phyloP scores from a whole-genome alignment of 305 asterid species.

The Fraxinus xanthoxyloides region DNA sequence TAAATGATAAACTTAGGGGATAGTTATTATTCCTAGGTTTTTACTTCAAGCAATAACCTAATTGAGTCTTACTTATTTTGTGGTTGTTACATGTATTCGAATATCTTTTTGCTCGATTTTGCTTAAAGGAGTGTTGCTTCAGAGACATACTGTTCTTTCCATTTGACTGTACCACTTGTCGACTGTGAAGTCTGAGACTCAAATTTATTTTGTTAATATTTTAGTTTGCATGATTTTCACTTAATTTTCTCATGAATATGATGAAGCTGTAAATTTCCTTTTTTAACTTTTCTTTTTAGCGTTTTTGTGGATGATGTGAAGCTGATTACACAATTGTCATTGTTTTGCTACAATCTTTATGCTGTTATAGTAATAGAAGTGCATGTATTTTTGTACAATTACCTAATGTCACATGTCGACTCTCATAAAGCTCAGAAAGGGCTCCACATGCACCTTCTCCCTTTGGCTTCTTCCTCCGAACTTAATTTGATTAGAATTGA shows the following conservation, averaged over 20 bases:
- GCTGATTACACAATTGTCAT: neutral
- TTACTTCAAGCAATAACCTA: neutral
- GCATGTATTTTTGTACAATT: neutral
- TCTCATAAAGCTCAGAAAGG: neutral
- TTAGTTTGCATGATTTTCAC: neutral
- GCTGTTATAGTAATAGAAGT: neutral
- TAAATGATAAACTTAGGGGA: neutral
- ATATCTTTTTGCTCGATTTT: neutral
- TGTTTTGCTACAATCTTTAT: neutral
- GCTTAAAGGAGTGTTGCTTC: neutral
- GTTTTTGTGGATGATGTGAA: neutral
- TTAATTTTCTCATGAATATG: neutral
- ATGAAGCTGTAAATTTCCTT: neutral
- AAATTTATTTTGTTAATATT: neutral
- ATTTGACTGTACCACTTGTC: constrained; percentile 10
- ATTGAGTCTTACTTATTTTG: neutral
- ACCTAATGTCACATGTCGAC: neutral
- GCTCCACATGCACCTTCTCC: neutral
- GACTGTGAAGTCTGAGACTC: neutral
- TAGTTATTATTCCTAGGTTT: neutral
- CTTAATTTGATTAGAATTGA: neutral
- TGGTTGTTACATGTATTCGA: neutral
- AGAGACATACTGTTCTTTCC: neutral
- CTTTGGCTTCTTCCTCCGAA: neutral
- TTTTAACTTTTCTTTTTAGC: neutral